Evolutionary conservation across 768 basidiomycete species (phyloP).

Genomic region (Leccinellum rugosiceps): DNA sequence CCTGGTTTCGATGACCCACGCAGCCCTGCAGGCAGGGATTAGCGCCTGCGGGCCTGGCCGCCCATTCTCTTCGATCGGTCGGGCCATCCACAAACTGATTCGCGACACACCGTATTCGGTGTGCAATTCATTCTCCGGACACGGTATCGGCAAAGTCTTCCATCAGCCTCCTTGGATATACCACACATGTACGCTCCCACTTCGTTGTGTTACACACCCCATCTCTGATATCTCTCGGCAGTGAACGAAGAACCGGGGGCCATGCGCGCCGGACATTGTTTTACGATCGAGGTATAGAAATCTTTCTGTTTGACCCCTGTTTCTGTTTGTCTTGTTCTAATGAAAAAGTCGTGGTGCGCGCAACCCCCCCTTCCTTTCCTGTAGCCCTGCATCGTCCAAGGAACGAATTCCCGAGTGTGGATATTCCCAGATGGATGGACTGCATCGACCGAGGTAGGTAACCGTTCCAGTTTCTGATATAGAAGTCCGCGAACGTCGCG

Average conservation of each 20-base stretch:
- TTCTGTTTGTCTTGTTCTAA: no score
- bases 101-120: constrained; percentile 47
- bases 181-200: constrained; percentile 56
- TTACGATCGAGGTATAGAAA: constrained; percentile 78
- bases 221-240: constrained; percentile 26
- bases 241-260: constrained; percentile 79
- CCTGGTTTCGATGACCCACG: constrained; percentile 58
- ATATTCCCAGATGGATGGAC: constrained; percentile 94
- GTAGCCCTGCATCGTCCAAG: constrained; percentile 78
- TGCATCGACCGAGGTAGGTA: constrained; percentile 74
- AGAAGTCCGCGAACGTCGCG: neutral
- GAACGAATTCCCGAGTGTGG: constrained; percentile 61
- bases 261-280: constrained; percentile 86
- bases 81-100: constrained; percentile 57
- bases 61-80: constrained; percentile 68
- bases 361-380: no score
- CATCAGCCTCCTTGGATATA: constrained; percentile 82
- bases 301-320: no score
- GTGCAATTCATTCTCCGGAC: constrained; percentile 74
- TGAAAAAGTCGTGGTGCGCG: no score
- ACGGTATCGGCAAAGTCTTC: constrained; percentile 82
- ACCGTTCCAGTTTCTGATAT: neutral
- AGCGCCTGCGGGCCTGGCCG: constrained; percentile 67
- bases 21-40: constrained; percentile 71
- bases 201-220: neutral